Evolutionary conservation across 805 yeast species (phyloP).

Genomic region (Spathaspora girioi): DNA sequence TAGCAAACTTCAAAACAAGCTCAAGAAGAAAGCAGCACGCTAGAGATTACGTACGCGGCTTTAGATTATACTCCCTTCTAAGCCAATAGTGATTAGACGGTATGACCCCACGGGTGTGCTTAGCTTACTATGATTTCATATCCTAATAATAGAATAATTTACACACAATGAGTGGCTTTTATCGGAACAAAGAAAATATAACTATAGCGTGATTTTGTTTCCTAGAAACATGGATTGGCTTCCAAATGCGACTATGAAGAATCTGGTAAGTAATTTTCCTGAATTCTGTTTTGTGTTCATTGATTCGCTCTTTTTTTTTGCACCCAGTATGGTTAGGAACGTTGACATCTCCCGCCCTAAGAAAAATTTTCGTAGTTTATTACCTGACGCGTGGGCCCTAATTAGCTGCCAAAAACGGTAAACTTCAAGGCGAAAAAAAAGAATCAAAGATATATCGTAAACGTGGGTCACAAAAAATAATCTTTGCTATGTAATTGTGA

Average conservation of each 20-base stretch:
- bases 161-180: neutral
- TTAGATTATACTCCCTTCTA: neutral
- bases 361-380: too few species aligned
- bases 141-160: neutral
- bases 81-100: neutral
- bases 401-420: too few species aligned
- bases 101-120: neutral
- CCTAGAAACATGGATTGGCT: neutral
- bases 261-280: too few species aligned
- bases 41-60: neutral
- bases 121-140: neutral
- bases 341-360: too few species aligned
- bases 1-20: neutral
- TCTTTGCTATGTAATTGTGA: neutral
- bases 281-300: too few species aligned
- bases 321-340: too few species aligned
- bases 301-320: too few species aligned
- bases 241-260: too few species aligned
- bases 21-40: too few species aligned
- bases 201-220: neutral
- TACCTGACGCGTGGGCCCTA: too few species aligned
- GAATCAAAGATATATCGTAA: too few species aligned
- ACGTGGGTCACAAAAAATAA: neutral
- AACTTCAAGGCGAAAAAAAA: too few species aligned
- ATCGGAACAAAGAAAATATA: neutral